A percentile compares a stretch with the other conserved stretches of the same genome.
Conservation (phyloP, 352 stramenopile species). For the Phytophthora nicotianae region DNA sequence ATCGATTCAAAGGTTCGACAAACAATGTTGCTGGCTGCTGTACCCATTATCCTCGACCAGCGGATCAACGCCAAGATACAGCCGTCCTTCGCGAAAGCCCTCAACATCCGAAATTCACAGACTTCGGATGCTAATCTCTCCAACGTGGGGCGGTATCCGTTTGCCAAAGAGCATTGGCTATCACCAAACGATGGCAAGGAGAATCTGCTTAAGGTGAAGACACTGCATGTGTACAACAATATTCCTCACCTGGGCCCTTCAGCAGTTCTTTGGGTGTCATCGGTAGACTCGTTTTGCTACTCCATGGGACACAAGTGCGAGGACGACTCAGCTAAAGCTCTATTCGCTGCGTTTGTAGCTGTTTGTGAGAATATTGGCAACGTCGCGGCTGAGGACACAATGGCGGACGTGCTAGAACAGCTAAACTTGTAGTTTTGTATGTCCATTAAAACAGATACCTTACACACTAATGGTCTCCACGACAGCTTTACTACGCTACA, state of each 20-base stretch:
- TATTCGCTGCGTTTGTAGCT: conserved; percentile 25
- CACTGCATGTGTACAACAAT: conserved; percentile 38
- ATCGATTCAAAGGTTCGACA: conserved; percentile 27
- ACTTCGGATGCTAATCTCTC: conserved; percentile 34
- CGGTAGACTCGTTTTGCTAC: conserved; percentile 32
- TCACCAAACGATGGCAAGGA: neutral
- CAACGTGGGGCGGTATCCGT: conserved; percentile 36
- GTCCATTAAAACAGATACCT: too few relatives aligned
- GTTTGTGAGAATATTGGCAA: conserved; percentile 24
- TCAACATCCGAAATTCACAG: conserved; percentile 25
- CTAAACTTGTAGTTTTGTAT: neutral
- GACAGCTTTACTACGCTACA: too few relatives aligned
- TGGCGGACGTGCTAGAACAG: conserved; percentile 27
- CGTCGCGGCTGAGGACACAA: conserved; percentile 12
- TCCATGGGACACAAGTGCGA: conserved; percentile 42
- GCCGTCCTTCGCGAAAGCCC: conserved; percentile 24
- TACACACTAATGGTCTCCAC: too few relatives aligned
- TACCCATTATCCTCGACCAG: conserved; percentile 32
- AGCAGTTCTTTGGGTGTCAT: conserved; percentile 33
- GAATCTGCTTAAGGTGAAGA: conserved; percentile 25
- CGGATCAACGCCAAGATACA: conserved; percentile 23
- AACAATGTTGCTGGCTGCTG: conserved; percentile 15
- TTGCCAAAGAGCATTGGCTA: conserved; percentile 16
- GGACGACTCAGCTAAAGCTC: conserved; percentile 17
- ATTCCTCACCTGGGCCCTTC: conserved; percentile 32